Conservation (phyloP, 2,329 filamentous ascomycete genomes). For the Pseudopyrenochaeta lycopersici region DNA sequence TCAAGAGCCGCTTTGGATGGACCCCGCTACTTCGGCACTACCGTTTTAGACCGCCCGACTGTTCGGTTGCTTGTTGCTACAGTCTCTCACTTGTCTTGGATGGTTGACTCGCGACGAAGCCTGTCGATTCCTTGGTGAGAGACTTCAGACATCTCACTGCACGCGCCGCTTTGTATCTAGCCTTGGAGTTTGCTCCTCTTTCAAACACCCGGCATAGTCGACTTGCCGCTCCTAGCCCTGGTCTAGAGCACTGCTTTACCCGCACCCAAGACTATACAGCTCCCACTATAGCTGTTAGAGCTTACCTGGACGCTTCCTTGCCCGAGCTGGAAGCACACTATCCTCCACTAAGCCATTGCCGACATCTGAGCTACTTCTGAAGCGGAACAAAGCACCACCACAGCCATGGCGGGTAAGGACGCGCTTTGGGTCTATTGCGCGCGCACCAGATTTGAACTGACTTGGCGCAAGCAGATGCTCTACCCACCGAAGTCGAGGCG, state of each 20-base stretch:
- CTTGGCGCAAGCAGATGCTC: constrained; percentile 28
- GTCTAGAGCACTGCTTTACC: constrained; percentile 5
- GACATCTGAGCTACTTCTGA: not conserved
- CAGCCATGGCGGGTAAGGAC: constrained; percentile 43
- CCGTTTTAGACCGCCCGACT: constrained; percentile 31
- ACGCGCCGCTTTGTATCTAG: constrained; percentile 17
- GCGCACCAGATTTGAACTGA: constrained; percentile 17
- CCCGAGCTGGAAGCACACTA: not conserved
- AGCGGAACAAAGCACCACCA: constrained; percentile 8
- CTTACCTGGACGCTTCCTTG: constrained; percentile 1
- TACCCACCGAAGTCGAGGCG: constrained; percentile 59
- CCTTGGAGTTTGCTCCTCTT: constrained; percentile 13
- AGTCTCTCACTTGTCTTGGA: constrained; percentile 28
- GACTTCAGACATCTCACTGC: constrained; percentile 2
- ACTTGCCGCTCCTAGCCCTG: constrained; percentile 5
- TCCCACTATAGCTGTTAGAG: constrained; percentile 10
- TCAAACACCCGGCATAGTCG: constrained; percentile 2
- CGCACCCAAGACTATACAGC: constrained; percentile 9
- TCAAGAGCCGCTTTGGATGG: constrained; percentile 12
- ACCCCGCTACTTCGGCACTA: constrained; percentile 37
- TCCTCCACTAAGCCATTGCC: constrained; percentile 1
- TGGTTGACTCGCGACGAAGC: constrained; percentile 18
- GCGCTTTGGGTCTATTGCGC: constrained; percentile 3
- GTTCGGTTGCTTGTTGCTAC: constrained; percentile 11
- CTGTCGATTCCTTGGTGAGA: constrained; percentile 17